Evolutionary conservation across 2,329 filamentous ascomycete species (phyloP).

Genomic region (Helotiales sp.): DNA sequence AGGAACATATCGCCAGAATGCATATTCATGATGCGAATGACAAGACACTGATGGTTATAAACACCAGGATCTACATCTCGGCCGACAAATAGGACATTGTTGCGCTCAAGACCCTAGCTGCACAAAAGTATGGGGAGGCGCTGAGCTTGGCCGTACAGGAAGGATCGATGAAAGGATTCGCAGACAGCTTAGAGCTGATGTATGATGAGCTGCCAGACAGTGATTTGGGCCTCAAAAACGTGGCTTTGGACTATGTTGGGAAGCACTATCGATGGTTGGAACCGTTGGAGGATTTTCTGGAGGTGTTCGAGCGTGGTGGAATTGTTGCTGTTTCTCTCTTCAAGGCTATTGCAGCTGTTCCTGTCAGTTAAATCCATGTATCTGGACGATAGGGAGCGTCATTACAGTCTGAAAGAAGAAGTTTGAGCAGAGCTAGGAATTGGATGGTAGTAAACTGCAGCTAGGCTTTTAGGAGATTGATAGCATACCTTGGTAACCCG

Average conservation of each 20-base stretch:
- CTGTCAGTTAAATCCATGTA: too few relatives aligned
- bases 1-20: too few relatives aligned
- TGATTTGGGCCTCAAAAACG: neutral
- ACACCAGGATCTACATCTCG: slow-evolving; percentile 21
- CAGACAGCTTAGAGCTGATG: neutral
- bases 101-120: slow-evolving; percentile 15
- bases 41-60: too few relatives aligned
- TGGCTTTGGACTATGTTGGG: neutral
- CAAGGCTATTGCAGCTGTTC: neutral
- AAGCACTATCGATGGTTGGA: neutral
- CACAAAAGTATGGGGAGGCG: slow-evolving; percentile 11
- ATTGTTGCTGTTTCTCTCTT: neutral
- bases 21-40: too few relatives aligned
- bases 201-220: neutral
- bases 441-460: too few relatives aligned
- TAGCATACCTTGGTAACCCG: too few relatives aligned
- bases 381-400: too few relatives aligned
- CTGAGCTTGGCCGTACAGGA: neutral
- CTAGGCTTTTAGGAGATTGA: too few relatives aligned
- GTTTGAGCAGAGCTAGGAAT: too few relatives aligned
- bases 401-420: too few relatives aligned
- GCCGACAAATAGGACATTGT: slow-evolving; percentile 24
- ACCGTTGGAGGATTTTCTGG: neutral
- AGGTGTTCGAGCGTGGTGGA: neutral
- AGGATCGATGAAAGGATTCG: neutral